Base-by-base conservation (phyloP, 1,139 yeast genomes). In the Yamadazyma songkhlaensis region DNA sequence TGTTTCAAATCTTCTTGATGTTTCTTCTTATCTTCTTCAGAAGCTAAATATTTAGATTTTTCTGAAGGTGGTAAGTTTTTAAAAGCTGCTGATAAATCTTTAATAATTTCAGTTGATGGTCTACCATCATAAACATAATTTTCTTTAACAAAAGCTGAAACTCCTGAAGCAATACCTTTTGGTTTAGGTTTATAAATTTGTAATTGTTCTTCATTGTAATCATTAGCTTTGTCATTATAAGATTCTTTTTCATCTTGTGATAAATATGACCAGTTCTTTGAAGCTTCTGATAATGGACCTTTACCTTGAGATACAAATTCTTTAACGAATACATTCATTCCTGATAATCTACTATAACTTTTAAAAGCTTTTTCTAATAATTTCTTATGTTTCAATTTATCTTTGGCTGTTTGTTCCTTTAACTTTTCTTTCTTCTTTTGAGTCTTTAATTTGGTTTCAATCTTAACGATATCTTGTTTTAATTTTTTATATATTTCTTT, bases 101-200 rank as follows among this genome's bases (percentile, higher is more conserved):
- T 61, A 25, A 58, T 46, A 22, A 54, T 49, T 25, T 62, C 69
- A 20, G 53, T 31, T 28, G 28, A 34, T 15, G 35, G 38, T 25
- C 55, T 47, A 21, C 57, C 67, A 34, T 50, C 59, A 14, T 43
- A 45, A 29, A 45, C 48, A 47, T 49, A 65, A 43, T 59, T 55
- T 31, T 62, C 55, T 42, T 60, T 53, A 29, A 67, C 53, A 39
- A 47, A 70, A 23, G 50, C 47, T 24, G 69, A 64, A 48, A 59
- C 68, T 6, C 59, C 57, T 30, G 44, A 44, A 4, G 59, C 51
- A 3, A 72, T 68, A 9, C 53, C 48, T 41, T 58, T 60, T 33
- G 74, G 75, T 44, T 60, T 62, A 6, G 71, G 67, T 3, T 57
- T 51, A 47, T 49, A 67, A 9, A 53, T 44, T 32, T 55, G 41